These are phyloP conservation scores for Penicillium italicum DNA, from an alignment of 2,329 filamentous ascomycete genomes.

Conservation along the genomic window DNA sequence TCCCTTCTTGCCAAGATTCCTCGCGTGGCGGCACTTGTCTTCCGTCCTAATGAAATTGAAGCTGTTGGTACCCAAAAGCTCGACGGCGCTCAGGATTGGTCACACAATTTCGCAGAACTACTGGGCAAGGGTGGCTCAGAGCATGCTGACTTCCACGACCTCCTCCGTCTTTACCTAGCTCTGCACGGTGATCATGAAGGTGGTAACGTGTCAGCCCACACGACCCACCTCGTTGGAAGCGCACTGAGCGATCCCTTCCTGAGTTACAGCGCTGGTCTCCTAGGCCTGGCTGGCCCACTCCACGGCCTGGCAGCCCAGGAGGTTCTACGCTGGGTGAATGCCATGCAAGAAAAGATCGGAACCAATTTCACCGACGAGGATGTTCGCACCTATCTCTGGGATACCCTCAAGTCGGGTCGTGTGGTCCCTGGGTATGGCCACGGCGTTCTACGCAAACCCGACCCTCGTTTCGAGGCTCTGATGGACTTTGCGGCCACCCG, in stretches of 20 bases:
- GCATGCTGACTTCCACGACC: constrained; percentile 73
- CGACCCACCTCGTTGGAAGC: constrained; percentile 91
- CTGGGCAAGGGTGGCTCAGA: constrained; percentile 83
- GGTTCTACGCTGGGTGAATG: constrained; percentile 91
- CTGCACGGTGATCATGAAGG: constrained; percentile 98
- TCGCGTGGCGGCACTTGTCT: constrained; percentile 94
- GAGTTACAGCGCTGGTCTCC: constrained; percentile 90
- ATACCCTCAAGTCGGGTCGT: constrained; percentile 85
- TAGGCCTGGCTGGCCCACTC: constrained; percentile 90
- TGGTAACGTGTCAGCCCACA: constrained; percentile 92
- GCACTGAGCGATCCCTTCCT: constrained; percentile 93
- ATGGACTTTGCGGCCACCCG: constrained; percentile 91
- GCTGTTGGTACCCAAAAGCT: constrained; percentile 69
- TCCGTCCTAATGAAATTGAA: constrained; percentile 78
- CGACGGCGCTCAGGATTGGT: constrained; percentile 88
- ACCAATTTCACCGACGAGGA: constrained; percentile 72
- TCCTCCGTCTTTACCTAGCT: constrained; percentile 88
- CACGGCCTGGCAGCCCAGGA: constrained; percentile 95
- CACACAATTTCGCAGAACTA: constrained; percentile 97
- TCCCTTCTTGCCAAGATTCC: constrained; percentile 92
- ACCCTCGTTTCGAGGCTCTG: constrained; percentile 91
- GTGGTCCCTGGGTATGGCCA: constrained; percentile 95
- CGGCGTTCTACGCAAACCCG: constrained; percentile 92
- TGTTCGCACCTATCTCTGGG: constrained; percentile 87
- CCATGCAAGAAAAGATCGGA: constrained; percentile 90